Evolutionary conservation across 2,329 filamentous ascomycete species (phyloP).

Genomic region (Aureobasidium uvarum): DNA sequence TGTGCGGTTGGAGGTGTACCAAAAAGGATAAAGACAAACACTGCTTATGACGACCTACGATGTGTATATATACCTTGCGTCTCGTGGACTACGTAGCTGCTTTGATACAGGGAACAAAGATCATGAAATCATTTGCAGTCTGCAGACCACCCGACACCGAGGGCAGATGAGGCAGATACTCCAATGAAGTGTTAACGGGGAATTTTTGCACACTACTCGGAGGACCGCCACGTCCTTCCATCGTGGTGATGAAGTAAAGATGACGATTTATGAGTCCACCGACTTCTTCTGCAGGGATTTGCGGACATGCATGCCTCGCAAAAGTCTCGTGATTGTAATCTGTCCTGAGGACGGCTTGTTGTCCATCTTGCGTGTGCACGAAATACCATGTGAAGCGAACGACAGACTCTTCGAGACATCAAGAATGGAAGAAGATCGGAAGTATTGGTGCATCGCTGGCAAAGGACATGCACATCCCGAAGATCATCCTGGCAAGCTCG

Average conservation of each 20-base stretch:
- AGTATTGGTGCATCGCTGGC: conserved; percentile 1
- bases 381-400: background rate
- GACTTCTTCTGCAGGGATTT: background rate
- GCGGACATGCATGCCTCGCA: background rate
- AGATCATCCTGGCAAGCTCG: conserved; percentile 7
- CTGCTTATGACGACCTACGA: background rate
- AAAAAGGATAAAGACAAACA: background rate
- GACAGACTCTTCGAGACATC: conserved; percentile 1
- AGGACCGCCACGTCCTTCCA: background rate
- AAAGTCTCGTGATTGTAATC: background rate
- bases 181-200: conserved; percentile 4
- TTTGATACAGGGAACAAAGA: background rate
- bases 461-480: conserved; percentile 8
- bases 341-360: background rate
- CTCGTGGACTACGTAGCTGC: background rate
- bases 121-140: conserved; percentile 5
- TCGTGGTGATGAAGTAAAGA: conserved; percentile 14
- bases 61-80: background rate
- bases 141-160: background rate
- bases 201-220: background rate
- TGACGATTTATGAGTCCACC: conserved; percentile 5
- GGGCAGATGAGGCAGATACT: background rate
- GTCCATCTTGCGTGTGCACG: too few relatives aligned
- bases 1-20: background rate
- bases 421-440: background rate